Base-by-base conservation (phyloP, 2,329 filamentous ascomycete species). In the Sordariomycetes sp. region DNA sequence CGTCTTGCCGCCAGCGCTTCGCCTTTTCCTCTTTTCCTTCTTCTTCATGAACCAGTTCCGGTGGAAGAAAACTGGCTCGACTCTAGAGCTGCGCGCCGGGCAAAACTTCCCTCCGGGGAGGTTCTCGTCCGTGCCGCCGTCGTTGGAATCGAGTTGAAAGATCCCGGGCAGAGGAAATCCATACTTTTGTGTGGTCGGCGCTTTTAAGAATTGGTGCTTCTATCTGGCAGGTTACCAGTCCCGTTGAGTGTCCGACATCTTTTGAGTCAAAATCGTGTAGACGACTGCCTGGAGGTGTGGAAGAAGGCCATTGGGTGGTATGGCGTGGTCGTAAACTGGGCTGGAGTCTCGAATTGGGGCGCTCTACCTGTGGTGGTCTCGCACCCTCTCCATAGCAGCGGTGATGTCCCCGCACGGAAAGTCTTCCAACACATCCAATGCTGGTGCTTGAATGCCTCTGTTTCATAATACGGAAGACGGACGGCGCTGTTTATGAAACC, bases 121-220 rank as follows among this genome's bases (percentile, higher is more conserved):
- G 25, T 28, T n/a, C 36, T 56, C 28, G 28, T 8, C 8, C 28
- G 28, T n/a, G 28, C 20, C 55, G 65, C 64, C 64, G 62, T 63
- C 65, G 72, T 69, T 68, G 72, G 71, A 72, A 73, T 69, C 59
- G 74, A 73, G 79, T 81, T 82, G 79, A 76, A 78, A 75, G 72
- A 73, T 65, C 75, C 50, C 73, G 78, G 80, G 79, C 68, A 82
- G 76, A 83, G 68, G 60, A 68, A 75, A 64, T 45, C 15, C 64
- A 65, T 66, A 7, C n/a, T 24, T 50, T 22, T 50, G 10, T 20
- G 45, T 70, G 66, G 66, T 32, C 75, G 79, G 76, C 73, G 78
- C 78, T 81, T 81, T 70, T 71, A 82, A 82, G 79, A 82, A 83
- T 82, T 81, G 78, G 75, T 71, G 76, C 79, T 72, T 79, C 76